Evolutionary conservation across 139 green algal species (phyloP).

Genomic region (Desmodesmus armatus): DNA sequence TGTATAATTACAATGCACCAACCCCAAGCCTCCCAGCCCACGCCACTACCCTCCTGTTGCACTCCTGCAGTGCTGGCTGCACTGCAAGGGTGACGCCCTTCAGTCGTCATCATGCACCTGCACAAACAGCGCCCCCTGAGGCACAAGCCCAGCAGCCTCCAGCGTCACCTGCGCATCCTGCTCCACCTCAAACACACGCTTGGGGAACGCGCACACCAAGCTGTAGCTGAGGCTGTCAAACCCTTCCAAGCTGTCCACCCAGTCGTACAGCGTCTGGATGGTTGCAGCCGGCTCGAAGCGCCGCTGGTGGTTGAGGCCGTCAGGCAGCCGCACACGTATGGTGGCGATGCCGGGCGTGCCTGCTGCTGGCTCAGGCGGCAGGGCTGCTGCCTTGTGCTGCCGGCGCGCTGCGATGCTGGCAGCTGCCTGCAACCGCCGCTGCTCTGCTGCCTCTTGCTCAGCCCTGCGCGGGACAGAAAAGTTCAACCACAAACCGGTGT

Average conservation of each 20-base stretch:
- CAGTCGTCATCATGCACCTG: constrained; percentile 67
- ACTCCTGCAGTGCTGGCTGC: too few relatives aligned
- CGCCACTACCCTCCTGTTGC: too few relatives aligned
- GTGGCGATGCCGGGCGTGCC: constrained; percentile 53
- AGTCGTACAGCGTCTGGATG: constrained; percentile 71
- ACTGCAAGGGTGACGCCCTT: background rate
- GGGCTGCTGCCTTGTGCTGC: constrained; percentile 50
- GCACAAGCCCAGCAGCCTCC: constrained; percentile 63
- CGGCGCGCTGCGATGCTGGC: constrained; percentile 57
- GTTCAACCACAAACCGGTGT: too few relatives aligned
- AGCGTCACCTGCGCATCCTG: constrained; percentile 50
- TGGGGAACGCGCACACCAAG: constrained; percentile 80
- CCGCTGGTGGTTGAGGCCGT: constrained; percentile 75
- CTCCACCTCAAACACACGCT: constrained; percentile 44
- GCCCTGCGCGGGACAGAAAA: constrained; percentile 61
- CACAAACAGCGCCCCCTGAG: constrained; percentile 79
- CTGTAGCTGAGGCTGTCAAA: constrained; percentile 63
- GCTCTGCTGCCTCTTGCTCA: constrained; percentile 64
- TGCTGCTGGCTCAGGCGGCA: constrained; percentile 67
- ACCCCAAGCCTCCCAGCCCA: too few relatives aligned
- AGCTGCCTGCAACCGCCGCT: constrained; percentile 49
- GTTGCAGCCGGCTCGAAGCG: constrained; percentile 60
- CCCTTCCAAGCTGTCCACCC: constrained; percentile 75
- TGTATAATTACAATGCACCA: too few relatives aligned
- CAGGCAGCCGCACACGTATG: constrained; percentile 78